Percentiles rank a stretch among this genome's conserved stretches.
Conservation (phyloP, 331 rosid species). For the Malus hybrid region DNA sequence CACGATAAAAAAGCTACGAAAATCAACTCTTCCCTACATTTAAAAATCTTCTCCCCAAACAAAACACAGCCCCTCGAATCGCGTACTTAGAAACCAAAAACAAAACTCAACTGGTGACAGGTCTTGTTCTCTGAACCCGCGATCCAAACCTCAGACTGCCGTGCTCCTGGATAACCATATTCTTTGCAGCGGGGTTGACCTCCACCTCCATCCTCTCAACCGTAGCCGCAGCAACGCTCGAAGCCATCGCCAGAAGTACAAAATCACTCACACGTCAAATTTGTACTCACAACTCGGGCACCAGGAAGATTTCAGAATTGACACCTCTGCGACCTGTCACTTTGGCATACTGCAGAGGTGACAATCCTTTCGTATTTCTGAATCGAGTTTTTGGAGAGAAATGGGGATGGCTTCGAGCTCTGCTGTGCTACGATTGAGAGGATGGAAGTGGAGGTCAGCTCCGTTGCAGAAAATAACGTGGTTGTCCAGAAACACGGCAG, state of each 20-base stretch:
- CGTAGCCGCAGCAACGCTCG: not conserved
- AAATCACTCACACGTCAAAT: not conserved
- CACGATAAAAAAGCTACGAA: not conserved
- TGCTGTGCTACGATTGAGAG: not conserved
- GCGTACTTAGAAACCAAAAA: not conserved
- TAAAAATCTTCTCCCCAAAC: not conserved
- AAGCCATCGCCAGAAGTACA: not conserved
- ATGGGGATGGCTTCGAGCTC: conserved; percentile 13
- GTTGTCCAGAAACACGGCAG: conserved; percentile 1
- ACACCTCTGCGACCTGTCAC: not conserved
- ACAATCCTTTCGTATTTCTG: not conserved
- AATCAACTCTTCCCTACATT: not conserved
- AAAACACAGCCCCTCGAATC: not conserved
- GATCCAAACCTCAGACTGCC: conserved; percentile 36
- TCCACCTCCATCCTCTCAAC: not conserved
- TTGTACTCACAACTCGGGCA: not conserved
- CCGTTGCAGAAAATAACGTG: not conserved
- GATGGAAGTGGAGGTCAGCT: not conserved
- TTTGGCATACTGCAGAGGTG: not conserved
- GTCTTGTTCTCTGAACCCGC: conserved; percentile 52
- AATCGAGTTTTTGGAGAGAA: not conserved
- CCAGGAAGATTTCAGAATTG: not conserved
- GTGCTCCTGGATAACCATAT: not conserved
- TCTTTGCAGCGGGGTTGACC: not conserved
- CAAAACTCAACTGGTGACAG: conserved; percentile 55